Evolutionary conservation across 345 rosid genomes (phyloP), one percentile per base, ranked within the genome.

Genomic region (Laguncularia racemosa): DNA sequence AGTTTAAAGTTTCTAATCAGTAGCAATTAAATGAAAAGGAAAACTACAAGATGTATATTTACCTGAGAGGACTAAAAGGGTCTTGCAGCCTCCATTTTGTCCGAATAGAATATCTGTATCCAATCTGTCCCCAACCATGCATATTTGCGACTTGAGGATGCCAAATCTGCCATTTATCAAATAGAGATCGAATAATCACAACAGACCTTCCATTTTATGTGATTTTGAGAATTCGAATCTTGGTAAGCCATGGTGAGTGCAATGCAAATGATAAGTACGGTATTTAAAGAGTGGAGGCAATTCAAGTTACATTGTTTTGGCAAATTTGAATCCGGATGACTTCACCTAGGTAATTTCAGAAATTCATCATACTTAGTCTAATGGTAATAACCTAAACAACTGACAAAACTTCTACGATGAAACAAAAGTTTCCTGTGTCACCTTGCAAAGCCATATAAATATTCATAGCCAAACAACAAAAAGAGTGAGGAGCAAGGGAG

Each of bases 21-120:
- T 61, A 16, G 43, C 6, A 18, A n/a, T 52, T 15, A 15, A n/a
- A 6, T 19, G 19, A 17, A 60, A 55, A 53, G 48, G 52, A 44
- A 46, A 54, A 9, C 48, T 12, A 49, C 17, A 14, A 21, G 28
- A 10, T 43, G 23, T 23, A 44, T 46, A 55, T 16, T 33, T 68
- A 89, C 97, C 97, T 15, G 99, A 93, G 61, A 93, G 95, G 77
- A 87, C 97, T 7, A 93, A 89, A 43, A 93, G 97, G 57, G 99
- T 89, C 73, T 81, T 89, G 80, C 96, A 93, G 60, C 95, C 96
- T 43, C 91, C 95, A 53, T 85, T 85, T 62, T 93, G 92, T 46
- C 97, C 96, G 14, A 85, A 93, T 47, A 93, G 78, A 59, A 93
- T 85, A 59, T 93, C 97, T 7, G 99, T 90, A 58, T 93, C 97